These are phyloP conservation scores for Rutstroemia sp. DNA, from an alignment of 2,329 filamentous ascomycete species.

Conservation along the genomic window DNA sequence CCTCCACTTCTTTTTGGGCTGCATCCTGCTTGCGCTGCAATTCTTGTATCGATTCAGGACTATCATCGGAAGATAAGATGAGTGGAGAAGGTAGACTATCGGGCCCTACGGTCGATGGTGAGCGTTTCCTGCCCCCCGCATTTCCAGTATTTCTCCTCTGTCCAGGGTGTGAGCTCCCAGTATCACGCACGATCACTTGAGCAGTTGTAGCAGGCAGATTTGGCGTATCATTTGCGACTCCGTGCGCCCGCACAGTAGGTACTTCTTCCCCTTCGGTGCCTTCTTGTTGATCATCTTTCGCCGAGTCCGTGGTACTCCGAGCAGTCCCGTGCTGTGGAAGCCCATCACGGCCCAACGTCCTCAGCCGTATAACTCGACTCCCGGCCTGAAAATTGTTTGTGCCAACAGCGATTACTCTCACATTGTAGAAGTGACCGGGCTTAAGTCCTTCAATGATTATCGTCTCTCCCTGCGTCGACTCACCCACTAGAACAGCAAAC, in stretches of 20 bases:
- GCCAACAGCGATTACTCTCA: constrained; percentile 87
- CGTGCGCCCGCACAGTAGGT: constrained; percentile 32
- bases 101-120: constrained; percentile 52
- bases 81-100: constrained; percentile 29
- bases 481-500: constrained; percentile 55
- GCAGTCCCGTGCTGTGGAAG: constrained; percentile 52
- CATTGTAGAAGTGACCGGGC: constrained; percentile 84
- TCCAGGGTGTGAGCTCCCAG: constrained; percentile 45
- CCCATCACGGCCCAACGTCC: constrained; percentile 63
- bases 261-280: constrained; percentile 42
- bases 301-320: constrained; percentile 49
- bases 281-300: constrained; percentile 42
- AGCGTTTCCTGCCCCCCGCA: constrained; percentile 67
- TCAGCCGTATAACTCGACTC: constrained; percentile 75
- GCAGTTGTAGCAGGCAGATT: constrained; percentile 50
- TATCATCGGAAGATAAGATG: constrained; percentile 40
- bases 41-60: constrained; percentile 63
- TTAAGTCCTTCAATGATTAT: constrained; percentile 87
- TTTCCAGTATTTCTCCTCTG: constrained; percentile 60
- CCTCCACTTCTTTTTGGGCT: constrained; percentile 77
- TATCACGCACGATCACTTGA: constrained; percentile 57
- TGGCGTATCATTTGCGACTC: constrained; percentile 54
- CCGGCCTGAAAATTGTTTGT: constrained; percentile 88
- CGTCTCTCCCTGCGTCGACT: constrained; percentile 72
- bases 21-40: constrained; percentile 75